Percentiles rank a stretch among this genome's conserved stretches.
phyloP scores from a whole-genome alignment of 2,329 filamentous ascomycete genomes.

The Xylaria hypoxylon region DNA sequence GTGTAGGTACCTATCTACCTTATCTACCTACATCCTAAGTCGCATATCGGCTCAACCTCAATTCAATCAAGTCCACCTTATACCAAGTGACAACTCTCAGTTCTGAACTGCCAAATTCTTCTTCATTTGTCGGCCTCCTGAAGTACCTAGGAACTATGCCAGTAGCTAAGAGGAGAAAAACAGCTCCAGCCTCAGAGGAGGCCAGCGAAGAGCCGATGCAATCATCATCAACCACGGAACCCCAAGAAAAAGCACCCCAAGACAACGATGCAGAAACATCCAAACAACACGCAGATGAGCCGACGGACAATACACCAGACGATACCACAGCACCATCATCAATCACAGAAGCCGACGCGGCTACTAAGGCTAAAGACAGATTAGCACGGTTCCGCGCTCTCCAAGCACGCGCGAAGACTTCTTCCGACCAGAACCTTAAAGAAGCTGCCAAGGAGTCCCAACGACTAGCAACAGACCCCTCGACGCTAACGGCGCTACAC shows the following conservation, averaged over 20 bases:
- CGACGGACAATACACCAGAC: conserved; percentile 1
- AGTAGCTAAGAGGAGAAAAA: conserved; percentile 61
- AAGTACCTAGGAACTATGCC: conserved; percentile 51
- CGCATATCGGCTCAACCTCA: too few relatives aligned
- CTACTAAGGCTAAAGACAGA: conserved; percentile 70
- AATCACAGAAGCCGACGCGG: conserved; percentile 35
- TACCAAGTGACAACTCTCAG: neutral
- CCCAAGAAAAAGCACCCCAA: conserved; percentile 37
- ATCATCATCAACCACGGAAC: conserved; percentile 41
- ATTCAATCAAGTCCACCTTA: neutral
- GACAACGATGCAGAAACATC: conserved; percentile 36
- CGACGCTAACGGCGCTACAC: conserved; percentile 80
- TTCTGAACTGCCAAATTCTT: conserved; percentile 1
- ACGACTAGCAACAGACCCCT: conserved; percentile 80
- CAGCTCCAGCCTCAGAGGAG: conserved; percentile 40
- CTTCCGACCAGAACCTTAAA: conserved; percentile 79
- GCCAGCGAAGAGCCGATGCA: conserved; percentile 40
- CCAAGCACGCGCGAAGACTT: conserved; percentile 81
- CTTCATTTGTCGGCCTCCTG: neutral
- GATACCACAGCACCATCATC: conserved; percentile 29
- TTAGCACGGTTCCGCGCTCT: conserved; percentile 88
- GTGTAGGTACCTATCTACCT: too few relatives aligned
- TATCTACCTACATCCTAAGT: too few relatives aligned
- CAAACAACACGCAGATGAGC: conserved; percentile 21
- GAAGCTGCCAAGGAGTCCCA: conserved; percentile 87